Base-by-base conservation (phyloP, 345 rosid genomes). In the Salix arbutifolia region DNA sequence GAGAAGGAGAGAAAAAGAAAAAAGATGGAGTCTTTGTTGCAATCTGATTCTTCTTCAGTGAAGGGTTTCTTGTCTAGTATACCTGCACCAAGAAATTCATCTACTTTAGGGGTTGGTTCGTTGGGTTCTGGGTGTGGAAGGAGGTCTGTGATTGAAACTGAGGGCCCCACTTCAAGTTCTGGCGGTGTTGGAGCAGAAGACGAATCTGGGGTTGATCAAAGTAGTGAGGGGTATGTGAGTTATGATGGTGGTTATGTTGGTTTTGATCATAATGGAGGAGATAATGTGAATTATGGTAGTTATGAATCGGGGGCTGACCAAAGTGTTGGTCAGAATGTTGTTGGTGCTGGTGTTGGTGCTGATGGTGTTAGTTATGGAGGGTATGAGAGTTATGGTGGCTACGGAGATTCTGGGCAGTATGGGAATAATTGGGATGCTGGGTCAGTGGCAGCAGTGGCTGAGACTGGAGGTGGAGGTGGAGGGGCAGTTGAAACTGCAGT, bases 81-180 rank as follows among this genome's bases (percentile, higher is more conserved):
- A 68, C 97, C 98, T 1, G 94, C 94, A 2, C 94, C 97, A 11
- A 91, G 76, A 72, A 86, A 86, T 77, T 89, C 98, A 4, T 79
- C 87, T 56, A 65, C 95, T 2, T 87, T 90, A 30, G 98, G 98
- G 18, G 88, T 84, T 66, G 81, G 85, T 67, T 89, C 89, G 42
- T 78, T 90, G 2, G 74, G 77, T 40, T 69, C 86, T 0, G 88
- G 89, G 28, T 90, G 92, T 58, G 91, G 92, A 25, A 84, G 97
- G 77, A 88, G 97, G 86, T 87, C 93, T 50, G 80, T 86, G 35
- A 37, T 93, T 28, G 96, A 89, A 42, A 84, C 88, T 0, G 87
- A 87, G 64, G 75, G 86, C 10, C 82, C 86, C 30, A 71, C 78
- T 2, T 42, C 86, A 16, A 50, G 40, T 60, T 70, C 82, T 18